Percentiles rank a stretch among this genome's conserved stretches.
These are phyloP conservation scores for Tuber magnatum DNA, from an alignment of 495 filamentous ascomycete species.

Conservation along the genomic window DNA sequence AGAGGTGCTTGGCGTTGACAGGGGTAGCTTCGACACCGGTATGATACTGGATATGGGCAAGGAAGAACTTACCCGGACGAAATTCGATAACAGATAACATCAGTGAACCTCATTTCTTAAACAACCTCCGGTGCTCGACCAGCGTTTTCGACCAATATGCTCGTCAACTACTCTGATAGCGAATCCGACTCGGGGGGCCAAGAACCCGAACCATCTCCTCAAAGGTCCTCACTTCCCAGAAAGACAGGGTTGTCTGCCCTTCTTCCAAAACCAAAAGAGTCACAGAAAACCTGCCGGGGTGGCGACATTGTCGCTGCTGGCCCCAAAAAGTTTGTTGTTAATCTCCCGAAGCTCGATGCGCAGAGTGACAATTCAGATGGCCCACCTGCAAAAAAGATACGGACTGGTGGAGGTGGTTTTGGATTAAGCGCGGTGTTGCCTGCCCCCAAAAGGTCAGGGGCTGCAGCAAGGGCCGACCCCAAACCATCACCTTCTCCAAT, in stretches of 20 bases:
- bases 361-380: slow-evolving; percentile 23
- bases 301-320: slow-evolving; percentile 14
- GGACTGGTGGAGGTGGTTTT: slow-evolving; percentile 24
- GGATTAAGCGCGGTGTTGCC: slow-evolving; percentile 38
- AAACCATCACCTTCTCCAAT: slow-evolving; percentile 4
- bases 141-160: slow-evolving; percentile 19
- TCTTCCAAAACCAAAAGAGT: slow-evolving; percentile 36
- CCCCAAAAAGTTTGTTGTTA: slow-evolving; percentile 39
- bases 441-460: slow-evolving; percentile 36
- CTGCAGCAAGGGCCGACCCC: slow-evolving; percentile 14
- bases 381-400: slow-evolving; percentile 31
- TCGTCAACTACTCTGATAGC: slow-evolving; percentile 39
- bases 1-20: neutral
- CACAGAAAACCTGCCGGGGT: slow-evolving; percentile 16
- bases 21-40: neutral
- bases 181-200: slow-evolving; percentile 33
- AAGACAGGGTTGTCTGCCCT: slow-evolving; percentile 19
- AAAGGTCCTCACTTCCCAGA: neutral
- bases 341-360: slow-evolving; percentile 34
- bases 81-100: neutral
- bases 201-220: slow-evolving; percentile 5
- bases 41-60: neutral
- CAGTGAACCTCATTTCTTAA: neutral
- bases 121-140: neutral
- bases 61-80: neutral